These are phyloP conservation scores for Leccinum huronense DNA, from an alignment of 1,284 basidiomycete genomes.

Conservation along the genomic window DNA sequence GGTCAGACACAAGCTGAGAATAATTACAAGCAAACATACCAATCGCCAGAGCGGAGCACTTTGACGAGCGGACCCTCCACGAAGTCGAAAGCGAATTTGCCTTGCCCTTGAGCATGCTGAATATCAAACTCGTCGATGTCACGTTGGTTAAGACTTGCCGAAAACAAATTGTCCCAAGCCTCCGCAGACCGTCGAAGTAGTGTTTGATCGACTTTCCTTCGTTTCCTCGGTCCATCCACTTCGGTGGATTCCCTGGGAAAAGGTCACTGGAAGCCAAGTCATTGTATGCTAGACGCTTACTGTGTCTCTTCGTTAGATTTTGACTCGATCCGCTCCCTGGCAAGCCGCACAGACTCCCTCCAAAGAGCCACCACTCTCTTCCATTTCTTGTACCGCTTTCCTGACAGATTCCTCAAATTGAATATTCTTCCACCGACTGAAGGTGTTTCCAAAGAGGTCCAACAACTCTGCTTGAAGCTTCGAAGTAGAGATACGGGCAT, in stretches of 20 bases:
- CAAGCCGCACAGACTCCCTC: conserved; percentile 75
- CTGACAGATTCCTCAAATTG: conserved; percentile 83
- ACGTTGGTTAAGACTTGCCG: conserved; percentile 35
- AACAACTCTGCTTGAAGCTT: conserved; percentile 77
- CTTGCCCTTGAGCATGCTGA: conserved; percentile 81
- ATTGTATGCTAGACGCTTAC: conserved; percentile 38
- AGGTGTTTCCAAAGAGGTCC: conserved; percentile 84
- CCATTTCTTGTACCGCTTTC: conserved; percentile 89
- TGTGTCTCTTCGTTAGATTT: conserved; percentile 38
- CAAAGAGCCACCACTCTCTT: conserved; percentile 81
- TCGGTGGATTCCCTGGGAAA: conserved; percentile 30
- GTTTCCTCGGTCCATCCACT: conserved; percentile 62
- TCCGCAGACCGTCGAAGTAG: conserved; percentile 47
- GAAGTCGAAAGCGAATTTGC: conserved; percentile 91
- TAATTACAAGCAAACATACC: conserved; percentile 52
- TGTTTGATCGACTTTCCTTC: conserved; percentile 60
- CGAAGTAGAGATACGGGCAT: conserved; percentile 77
- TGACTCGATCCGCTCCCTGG: conserved; percentile 59
- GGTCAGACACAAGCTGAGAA: conserved; percentile 6
- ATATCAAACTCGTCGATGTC: conserved; percentile 82
- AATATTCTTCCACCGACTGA: conserved; percentile 88
- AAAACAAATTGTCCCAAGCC: conserved; percentile 68
- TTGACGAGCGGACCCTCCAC: conserved; percentile 96
- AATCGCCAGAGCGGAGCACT: conserved; percentile 86
- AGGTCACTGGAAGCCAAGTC: conserved; percentile 4